Conservation (phyloP, 805 yeast genomes). For the Ogataea philodendri region DNA sequence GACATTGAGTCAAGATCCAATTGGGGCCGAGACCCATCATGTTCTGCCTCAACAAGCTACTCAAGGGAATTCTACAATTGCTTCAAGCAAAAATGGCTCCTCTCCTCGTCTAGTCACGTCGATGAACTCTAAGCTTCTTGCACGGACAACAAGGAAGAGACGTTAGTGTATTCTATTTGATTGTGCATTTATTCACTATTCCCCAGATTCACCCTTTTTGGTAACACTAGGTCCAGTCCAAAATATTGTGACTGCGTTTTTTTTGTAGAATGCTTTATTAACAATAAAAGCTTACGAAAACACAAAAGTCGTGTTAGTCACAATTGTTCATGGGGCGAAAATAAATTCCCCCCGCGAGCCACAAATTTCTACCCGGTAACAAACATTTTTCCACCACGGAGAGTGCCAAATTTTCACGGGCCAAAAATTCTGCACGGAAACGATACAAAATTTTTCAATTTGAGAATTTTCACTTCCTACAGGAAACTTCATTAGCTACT, state of each 20-base stretch:
- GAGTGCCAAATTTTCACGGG: no score
- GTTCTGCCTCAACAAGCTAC: no score
- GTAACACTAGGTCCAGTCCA: neutral
- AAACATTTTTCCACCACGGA: no score
- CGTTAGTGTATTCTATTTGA: conserved; percentile 15
- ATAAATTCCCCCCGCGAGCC: neutral
- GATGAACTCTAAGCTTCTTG: conserved; percentile 59
- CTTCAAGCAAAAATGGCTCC: conserved; percentile 4
- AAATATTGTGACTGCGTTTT: conserved; percentile 22
- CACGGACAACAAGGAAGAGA: conserved; percentile 51
- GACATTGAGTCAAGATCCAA: no score
- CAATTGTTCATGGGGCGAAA: conserved; percentile 2
- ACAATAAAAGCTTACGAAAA: conserved; percentile 2
- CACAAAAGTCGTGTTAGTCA: conserved; percentile 8
- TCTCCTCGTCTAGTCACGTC: conserved; percentile 43
- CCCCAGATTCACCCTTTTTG: conserved; percentile 8
- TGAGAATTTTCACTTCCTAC: conserved; percentile 15
- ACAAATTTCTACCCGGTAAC: neutral
- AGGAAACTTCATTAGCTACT: no score
- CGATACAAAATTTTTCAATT: conserved; percentile 16
- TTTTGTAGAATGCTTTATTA: conserved; percentile 1
- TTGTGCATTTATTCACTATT: conserved; percentile 5
- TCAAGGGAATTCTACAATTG: conserved; percentile 1
- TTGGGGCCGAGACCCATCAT: no score
- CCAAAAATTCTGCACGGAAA: conserved; percentile 3